These are phyloP conservation scores for Brassica hybrid DNA, from an alignment of 441 rosid species.

Conservation along the genomic window DNA sequence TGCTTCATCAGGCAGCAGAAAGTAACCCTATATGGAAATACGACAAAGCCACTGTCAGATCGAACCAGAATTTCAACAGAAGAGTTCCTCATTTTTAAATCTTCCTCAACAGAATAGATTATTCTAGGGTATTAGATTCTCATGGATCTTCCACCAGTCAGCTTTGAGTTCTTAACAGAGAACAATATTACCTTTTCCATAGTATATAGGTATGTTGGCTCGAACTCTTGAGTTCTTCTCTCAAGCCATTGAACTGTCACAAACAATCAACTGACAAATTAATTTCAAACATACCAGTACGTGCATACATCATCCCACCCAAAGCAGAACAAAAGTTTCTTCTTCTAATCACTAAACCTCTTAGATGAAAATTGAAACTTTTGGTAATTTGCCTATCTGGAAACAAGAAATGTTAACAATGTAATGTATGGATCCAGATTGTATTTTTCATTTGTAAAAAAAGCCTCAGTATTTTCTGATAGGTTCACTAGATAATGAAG, in stretches of 20 bases:
- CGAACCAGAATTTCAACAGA: slow-evolving; percentile 10
- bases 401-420: slow-evolving; percentile 5
- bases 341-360: slow-evolving; percentile 18
- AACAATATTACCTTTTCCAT: slow-evolving; percentile 77
- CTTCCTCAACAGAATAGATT: slow-evolving; percentile 1
- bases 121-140: slow-evolving; percentile 13
- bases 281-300: not conserved
- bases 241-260: slow-evolving; percentile 85
- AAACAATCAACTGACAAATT: slow-evolving; percentile 20
- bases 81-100: slow-evolving; percentile 15
- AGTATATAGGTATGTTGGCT: slow-evolving; percentile 88
- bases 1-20: slow-evolving; percentile 90
- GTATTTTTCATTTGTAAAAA: not conserved
- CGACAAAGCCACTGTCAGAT: slow-evolving; percentile 2
- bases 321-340: slow-evolving; percentile 5
- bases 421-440: slow-evolving; percentile 6
- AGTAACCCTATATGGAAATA: slow-evolving; percentile 68
- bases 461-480: slow-evolving; percentile 5
- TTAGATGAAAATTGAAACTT: not conserved
- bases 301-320: slow-evolving; percentile 20
- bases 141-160: slow-evolving; percentile 10
- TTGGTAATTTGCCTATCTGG: not conserved
- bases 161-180: not conserved
- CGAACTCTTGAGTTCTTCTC: slow-evolving; percentile 80
- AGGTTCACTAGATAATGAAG: slow-evolving; percentile 22